Evolutionary conservation across 805 yeast genomes (phyloP), one percentile per base, ranked within the genome.

Genomic region (Ogataea siamensis): DNA sequence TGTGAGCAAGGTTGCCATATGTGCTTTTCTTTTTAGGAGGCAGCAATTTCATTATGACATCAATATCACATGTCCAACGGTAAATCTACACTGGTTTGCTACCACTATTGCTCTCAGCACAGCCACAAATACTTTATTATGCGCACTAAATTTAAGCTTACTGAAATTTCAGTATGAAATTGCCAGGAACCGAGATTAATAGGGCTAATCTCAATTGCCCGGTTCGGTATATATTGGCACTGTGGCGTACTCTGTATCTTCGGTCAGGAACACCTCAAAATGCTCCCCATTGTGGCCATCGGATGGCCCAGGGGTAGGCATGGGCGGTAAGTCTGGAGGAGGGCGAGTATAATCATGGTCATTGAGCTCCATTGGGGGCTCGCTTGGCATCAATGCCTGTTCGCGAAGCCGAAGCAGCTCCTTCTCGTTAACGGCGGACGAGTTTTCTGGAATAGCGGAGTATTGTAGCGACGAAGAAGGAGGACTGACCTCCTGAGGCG

Each of bases 311-410:
- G 21, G 28, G 25, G 29, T 33, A 17, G 29, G 29, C 34, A 21
- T 16, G 11, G 35, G 28, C 5, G 38, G 31, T 6, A 35, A 32
- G 5, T 26, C 32, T 20, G 39, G 41, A 2, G 51, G 46, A 10
- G 47, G 49, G 13, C 24, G 49, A 4, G 32, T 37, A 18, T 38
- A 35, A 26, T 39, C 45, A 13, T 32, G 18, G 7, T 32, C 37
- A 21, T 28, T 16, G 13, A 15, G 26, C 12, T 29, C 37, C 4
- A 17, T 18, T 3, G 49, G 49, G 16, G 79, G 78, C 26, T 66
- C 82, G 2, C 87, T 79, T 0, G 91, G 89, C 15, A 81, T 51
- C 28, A 83, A 62, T 5, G 83, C 72, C 31, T 72, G 70, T 54
- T 82, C 89, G 32, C 69, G 69, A 4, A 68, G 58, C 40, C 69